Conservation (phyloP, 2,329 filamentous ascomycete species). For the Trichoderma koningii region DNA sequence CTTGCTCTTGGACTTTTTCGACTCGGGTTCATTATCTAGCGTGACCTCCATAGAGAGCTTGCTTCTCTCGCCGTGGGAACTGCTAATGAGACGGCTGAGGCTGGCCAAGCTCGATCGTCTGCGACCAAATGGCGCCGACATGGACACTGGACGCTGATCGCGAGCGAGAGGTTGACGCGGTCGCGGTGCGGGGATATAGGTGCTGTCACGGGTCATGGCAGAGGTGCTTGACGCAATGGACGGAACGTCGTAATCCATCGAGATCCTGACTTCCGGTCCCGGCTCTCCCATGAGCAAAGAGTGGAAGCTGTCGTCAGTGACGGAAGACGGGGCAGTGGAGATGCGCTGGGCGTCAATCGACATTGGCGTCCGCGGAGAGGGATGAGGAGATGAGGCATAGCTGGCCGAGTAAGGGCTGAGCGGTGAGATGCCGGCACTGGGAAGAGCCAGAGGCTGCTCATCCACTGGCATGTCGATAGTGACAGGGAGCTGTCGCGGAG, state of each 20-base stretch:
- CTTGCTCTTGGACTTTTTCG: constrained; percentile 61
- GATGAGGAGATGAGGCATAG: constrained; percentile 62
- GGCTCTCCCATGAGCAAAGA: constrained; percentile 74
- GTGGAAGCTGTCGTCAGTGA: constrained; percentile 69
- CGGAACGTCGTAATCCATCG: constrained; percentile 69
- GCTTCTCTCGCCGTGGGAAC: constrained; percentile 72
- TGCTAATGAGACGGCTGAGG: constrained; percentile 73
- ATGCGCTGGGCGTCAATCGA: constrained; percentile 72
- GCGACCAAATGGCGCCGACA: constrained; percentile 64
- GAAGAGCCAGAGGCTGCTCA: constrained; percentile 46
- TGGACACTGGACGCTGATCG: constrained; percentile 63
- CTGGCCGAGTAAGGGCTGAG: constrained; percentile 66
- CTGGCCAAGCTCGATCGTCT: constrained; percentile 77
- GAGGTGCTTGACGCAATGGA: constrained; percentile 75
- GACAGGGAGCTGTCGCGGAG: constrained; percentile 46
- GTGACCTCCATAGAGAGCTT: constrained; percentile 71
- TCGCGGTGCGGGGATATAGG: constrained; percentile 48
- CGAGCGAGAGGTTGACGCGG: constrained; percentile 52
- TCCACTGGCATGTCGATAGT: constrained; percentile 55
- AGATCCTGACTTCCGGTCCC: constrained; percentile 70
- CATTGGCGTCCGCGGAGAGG: constrained; percentile 69
- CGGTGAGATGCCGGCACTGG: constrained; percentile 50
- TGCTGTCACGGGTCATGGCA: constrained; percentile 72
- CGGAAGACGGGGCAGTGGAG: constrained; percentile 73
- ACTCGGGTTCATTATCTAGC: constrained; percentile 55